Conservation (phyloP, 345 rosid species). For the Bruguiera sexangula region DNA sequence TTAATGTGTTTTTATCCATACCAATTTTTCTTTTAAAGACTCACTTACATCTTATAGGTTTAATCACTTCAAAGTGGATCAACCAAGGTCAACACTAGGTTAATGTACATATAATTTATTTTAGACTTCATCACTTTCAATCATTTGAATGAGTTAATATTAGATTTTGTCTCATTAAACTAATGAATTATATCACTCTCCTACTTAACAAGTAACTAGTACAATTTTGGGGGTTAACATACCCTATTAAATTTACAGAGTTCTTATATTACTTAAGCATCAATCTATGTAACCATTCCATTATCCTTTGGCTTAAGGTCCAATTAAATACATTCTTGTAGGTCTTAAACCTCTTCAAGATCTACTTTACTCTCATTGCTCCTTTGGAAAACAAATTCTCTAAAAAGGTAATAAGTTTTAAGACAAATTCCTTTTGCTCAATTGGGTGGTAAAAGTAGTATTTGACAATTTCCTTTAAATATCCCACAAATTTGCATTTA, state of each 20-base stretch:
- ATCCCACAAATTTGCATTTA: not conserved
- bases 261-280: not conserved
- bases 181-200: not conserved
- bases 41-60: not conserved
- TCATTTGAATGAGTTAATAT: too few species aligned
- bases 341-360: too few species aligned
- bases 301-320: too few species aligned
- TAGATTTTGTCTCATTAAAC: too few species aligned
- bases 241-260: not conserved
- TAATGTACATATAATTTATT: too few species aligned
- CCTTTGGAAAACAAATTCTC: too few species aligned
- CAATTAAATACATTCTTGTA: too few species aligned
- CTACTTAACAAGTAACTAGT: not conserved
- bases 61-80: not conserved
- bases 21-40: not conserved
- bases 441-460: not conserved
- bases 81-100: not conserved
- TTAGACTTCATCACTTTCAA: too few species aligned
- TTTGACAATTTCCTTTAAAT: not conserved
- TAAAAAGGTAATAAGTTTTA: not conserved
- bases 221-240: not conserved
- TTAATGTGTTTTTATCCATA: too few species aligned
- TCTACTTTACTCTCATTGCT: too few species aligned
- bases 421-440: not conserved
- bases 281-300: not conserved